phyloP scores from a whole-genome alignment of 805 yeast genomes.

The Yamadazyma scolyti region DNA sequence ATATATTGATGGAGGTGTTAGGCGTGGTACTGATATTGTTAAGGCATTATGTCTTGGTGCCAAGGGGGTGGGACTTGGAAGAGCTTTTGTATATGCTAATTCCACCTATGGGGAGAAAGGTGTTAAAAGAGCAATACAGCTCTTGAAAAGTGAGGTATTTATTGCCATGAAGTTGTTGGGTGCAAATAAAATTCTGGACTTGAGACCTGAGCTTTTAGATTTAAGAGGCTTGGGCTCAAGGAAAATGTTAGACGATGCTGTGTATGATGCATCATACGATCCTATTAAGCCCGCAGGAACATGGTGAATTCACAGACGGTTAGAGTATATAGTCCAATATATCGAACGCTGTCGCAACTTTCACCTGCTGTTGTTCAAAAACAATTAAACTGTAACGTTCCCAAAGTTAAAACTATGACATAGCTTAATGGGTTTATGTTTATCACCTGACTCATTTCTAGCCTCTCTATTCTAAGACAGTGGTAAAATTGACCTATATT shows the following conservation, averaged over 20 bases:
- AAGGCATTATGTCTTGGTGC: constrained; percentile 71
- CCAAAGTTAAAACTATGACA: no score
- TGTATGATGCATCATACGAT: constrained; percentile 13
- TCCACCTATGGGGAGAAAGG: constrained; percentile 63
- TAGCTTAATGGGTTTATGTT: no score
- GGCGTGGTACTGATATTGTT: constrained; percentile 63
- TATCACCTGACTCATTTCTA: no score
- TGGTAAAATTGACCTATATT: no score
- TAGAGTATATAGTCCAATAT: no score
- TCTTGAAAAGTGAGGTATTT: constrained; percentile 65
- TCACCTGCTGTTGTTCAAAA: no score
- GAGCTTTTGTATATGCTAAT: constrained; percentile 66
- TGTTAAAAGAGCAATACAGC: constrained; percentile 54
- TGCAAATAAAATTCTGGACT: constrained; percentile 52
- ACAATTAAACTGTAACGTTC: no score
- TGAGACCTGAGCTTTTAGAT: constrained; percentile 40
- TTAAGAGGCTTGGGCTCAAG: constrained; percentile 21
- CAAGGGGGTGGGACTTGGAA: constrained; percentile 65
- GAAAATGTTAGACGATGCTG: constrained; percentile 11
- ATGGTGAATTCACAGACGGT: no score
- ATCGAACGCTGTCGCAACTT: no score
- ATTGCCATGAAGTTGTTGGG: constrained; percentile 83
- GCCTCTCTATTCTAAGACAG: no score
- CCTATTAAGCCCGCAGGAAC: no score
- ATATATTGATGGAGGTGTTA: constrained; percentile 65